phyloP scores from a whole-genome alignment of 2,329 filamentous ascomycete species.

The Colletotrichum endophyticum region DNA sequence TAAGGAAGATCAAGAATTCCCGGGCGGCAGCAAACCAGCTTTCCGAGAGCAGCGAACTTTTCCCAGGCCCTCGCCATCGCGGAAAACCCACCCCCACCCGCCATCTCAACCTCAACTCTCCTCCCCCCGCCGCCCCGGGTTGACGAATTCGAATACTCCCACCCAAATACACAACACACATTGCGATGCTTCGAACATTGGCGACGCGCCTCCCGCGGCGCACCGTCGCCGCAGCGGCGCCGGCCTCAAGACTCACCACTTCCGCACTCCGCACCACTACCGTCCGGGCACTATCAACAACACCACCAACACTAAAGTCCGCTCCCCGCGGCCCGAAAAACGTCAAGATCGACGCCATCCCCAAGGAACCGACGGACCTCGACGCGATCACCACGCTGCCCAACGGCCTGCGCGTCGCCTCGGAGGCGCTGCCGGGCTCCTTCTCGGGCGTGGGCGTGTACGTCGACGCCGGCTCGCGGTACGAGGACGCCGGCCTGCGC shows the following conservation, averaged over 20 bases:
- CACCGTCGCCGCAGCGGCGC: background rate
- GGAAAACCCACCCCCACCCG: background rate
- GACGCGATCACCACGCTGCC: conserved; percentile 86
- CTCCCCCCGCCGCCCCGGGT: background rate
- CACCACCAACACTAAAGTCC: background rate
- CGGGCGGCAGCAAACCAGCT: background rate
- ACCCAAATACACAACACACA: background rate
- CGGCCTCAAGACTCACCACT: background rate
- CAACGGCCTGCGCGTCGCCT: conserved; percentile 94
- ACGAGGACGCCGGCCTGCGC: conserved; percentile 83
- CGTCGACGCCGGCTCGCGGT: conserved; percentile 92
- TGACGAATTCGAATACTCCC: background rate
- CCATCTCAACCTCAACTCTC: background rate
- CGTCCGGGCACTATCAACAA: conserved; percentile 8
- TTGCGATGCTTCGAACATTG: conserved; percentile 21
- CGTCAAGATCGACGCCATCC: conserved; percentile 17
- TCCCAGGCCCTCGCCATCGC: background rate
- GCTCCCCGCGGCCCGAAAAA: background rate
- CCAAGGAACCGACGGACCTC: conserved; percentile 77
- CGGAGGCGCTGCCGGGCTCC: conserved; percentile 90
- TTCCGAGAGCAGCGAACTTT: conserved; percentile 11
- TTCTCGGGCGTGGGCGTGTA: conserved; percentile 97
- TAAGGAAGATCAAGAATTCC: conserved; percentile 2
- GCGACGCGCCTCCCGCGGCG: conserved; percentile 21
- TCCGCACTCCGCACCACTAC: background rate